Conservation (phyloP, 2,329 filamentous ascomycete genomes). For the Nigrospora oryzae region DNA sequence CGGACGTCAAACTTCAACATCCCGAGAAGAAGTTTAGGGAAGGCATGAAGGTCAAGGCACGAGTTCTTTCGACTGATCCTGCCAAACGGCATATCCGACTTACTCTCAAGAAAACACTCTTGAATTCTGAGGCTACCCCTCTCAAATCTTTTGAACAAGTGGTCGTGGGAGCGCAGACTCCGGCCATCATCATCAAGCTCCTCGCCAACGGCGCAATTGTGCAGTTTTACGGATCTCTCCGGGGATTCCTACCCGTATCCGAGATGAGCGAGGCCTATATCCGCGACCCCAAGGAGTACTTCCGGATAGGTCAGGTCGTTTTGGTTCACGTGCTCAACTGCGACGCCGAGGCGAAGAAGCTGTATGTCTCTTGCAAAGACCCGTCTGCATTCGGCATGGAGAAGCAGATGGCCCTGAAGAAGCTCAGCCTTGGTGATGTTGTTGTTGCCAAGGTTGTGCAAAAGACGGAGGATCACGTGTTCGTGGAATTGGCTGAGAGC, state of each 20-base stretch:
- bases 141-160: constrained; percentile 74
- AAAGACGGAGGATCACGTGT: constrained; percentile 67
- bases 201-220: constrained; percentile 74
- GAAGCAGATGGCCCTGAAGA: constrained; percentile 68
- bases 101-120: constrained; percentile 87
- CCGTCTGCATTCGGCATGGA: constrained; percentile 66
- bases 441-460: constrained; percentile 75
- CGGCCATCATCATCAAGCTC: constrained; percentile 81
- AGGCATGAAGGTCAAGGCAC: constrained; percentile 73
- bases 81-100: constrained; percentile 73
- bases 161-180: constrained; percentile 65
- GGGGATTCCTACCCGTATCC: constrained; percentile 81
- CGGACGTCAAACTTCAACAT: constrained; percentile 79
- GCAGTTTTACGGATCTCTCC: constrained; percentile 80
- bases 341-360: constrained; percentile 58
- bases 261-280: constrained; percentile 99
- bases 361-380: constrained; percentile 91
- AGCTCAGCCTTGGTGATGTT: constrained; percentile 63
- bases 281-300: constrained; percentile 79
- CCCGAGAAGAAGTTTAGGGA: constrained; percentile 95
- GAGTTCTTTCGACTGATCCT: constrained; percentile 73
- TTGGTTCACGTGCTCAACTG: constrained; percentile 82
- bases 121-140: constrained; percentile 78
- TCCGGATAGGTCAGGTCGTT: constrained; percentile 82
- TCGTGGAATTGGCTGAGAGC: constrained; percentile 66